Evolutionary conservation across 495 filamentous ascomycete species (phyloP), one percentile per base, ranked within the genome.

Genomic region (Durotheca rogersii): DNA sequence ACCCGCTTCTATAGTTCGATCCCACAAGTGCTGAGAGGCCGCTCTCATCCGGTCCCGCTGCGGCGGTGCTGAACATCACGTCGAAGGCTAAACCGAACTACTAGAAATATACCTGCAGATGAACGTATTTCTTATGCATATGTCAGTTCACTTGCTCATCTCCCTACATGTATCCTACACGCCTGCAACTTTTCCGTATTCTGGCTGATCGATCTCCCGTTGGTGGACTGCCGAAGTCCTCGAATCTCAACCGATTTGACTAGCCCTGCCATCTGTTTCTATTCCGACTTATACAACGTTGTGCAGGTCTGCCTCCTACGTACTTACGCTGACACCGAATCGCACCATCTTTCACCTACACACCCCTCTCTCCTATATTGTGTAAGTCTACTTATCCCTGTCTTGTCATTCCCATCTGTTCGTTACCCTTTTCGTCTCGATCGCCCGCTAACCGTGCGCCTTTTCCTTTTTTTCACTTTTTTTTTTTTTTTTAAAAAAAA

Each of bases 301-400:
- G 49, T 46, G 48, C 41, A 46, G 45, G 16, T 27, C 23, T 9
- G 9, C 23, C 23, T 27, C 23, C 31, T 40, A 35, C 11, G 20
- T 42, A 51, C 45, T 33, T 53, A 58, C 34, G 29, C 43, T 30
- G n/a, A 38, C 16, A 42, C 32, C 41, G 41, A 51, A 37, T 59
- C 45, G 31, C 50, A 46, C 50, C 56, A 43, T 54, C 45, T 54
- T 47, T 31, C 25, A 49, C 29, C 21, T 32, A 35, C 52, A 40
- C 20, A 25, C 35, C 36, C 41, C 35, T 29, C 35, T 32, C 18
- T 42, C 53, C 51, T 27, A 35, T 41, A 23, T 20, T 31, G 56
- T 60, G 51, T 55, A 56, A 32, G 52, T 47, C 42, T 42, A 27
- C 45, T 48, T 46, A 56, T 45, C 52, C 52, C 56, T 60, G 57